These are phyloP conservation scores for Nannizziopsis barbatae DNA, from an alignment of 2,329 filamentous ascomycete species.

Conservation along the genomic window DNA sequence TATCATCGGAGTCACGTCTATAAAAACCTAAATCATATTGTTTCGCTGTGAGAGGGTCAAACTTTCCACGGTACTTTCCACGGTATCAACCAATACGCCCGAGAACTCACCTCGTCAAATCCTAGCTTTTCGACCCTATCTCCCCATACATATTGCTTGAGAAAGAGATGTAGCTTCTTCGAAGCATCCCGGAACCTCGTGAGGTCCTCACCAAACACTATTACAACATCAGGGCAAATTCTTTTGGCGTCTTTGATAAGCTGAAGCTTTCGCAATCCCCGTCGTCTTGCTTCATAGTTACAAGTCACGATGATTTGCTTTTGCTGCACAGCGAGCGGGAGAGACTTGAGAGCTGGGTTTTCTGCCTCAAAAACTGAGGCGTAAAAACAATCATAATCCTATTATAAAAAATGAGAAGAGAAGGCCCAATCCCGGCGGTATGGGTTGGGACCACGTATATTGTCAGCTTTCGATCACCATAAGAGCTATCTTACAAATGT, in stretches of 20 bases:
- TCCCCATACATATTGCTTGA: slow-evolving; percentile 67
- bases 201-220: slow-evolving; percentile 78
- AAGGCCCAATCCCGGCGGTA: slow-evolving; percentile 5
- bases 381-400: slow-evolving; percentile 67
- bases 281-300: slow-evolving; percentile 78
- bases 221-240: slow-evolving; percentile 70
- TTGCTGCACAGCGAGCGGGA: slow-evolving; percentile 76
- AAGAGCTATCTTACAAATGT: neutral
- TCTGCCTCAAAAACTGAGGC: slow-evolving; percentile 79
- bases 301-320: slow-evolving; percentile 88
- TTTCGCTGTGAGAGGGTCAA: neutral
- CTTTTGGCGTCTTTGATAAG: slow-evolving; percentile 69
- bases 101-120: slow-evolving; percentile 65
- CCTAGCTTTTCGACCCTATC: slow-evolving; percentile 68
- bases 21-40: slow-evolving; percentile 43
- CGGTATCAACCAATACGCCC: neutral
- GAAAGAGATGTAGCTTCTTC: slow-evolving; percentile 64
- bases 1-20: slow-evolving; percentile 78
- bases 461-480: neutral
- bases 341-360: slow-evolving; percentile 57
- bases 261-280: slow-evolving; percentile 62
- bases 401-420: neutral
- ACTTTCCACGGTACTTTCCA: no score
- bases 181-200: slow-evolving; percentile 76
- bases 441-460: neutral